These are phyloP conservation scores for Eucalyptus erythrocorys DNA, from an alignment of 345 rosid genomes.

Conservation along the genomic window DNA sequence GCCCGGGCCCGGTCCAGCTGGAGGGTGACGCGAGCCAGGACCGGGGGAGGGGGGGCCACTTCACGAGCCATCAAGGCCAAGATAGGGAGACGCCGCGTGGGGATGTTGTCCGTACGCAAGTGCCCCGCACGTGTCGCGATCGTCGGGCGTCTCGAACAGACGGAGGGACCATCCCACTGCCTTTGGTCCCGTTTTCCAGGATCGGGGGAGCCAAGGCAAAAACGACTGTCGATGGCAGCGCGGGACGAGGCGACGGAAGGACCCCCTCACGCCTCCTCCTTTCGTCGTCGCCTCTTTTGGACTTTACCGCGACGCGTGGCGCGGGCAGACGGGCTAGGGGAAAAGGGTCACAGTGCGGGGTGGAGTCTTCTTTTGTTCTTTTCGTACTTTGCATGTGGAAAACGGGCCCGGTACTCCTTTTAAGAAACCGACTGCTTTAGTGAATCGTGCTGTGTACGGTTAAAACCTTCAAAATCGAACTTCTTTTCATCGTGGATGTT, in stretches of 20 bases:
- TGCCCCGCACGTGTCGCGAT: conserved; percentile 4
- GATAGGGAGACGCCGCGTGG: conserved; percentile 3
- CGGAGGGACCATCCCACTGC: conserved; percentile 2
- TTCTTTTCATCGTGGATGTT: background rate
- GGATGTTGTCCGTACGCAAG: background rate
- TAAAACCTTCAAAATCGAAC: background rate
- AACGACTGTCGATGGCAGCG: background rate
- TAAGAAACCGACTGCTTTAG: background rate
- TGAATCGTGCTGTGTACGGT: background rate
- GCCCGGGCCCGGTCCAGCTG: background rate
- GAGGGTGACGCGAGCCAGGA: background rate
- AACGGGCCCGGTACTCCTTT: background rate
- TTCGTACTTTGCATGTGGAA: background rate
- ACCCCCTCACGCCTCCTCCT: background rate
- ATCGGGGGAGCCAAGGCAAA: background rate
- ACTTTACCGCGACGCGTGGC: background rate
- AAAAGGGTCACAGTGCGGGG: background rate
- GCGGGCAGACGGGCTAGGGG: background rate
- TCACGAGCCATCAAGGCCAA: conserved; percentile 34
- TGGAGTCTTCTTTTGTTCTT: background rate
- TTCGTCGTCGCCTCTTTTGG: background rate
- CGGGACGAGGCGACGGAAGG: background rate
- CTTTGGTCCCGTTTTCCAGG: background rate
- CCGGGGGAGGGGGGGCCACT: background rate
- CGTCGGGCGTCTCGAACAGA: background rate